Base-by-base conservation (phyloP, 176 grass and related monocot genomes). In the Bolboschoenus planiculmis region DNA sequence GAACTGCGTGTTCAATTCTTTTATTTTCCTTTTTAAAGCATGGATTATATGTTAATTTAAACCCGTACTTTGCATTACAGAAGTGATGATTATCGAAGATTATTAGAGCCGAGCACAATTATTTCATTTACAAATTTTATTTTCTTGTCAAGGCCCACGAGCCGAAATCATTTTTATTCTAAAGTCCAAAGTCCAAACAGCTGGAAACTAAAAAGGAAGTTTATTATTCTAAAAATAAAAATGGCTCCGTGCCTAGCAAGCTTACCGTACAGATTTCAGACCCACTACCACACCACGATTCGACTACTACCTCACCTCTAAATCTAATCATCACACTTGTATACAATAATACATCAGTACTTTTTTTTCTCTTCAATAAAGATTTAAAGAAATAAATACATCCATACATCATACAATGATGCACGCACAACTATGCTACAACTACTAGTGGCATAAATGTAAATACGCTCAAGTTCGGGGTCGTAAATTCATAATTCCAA, bases 391-490 rank as follows among this genome's bases (percentile, higher is more conserved):
- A 81, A 62, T n/a, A 81, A 81, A 81, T 40, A 26, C 33, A 81
- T 42, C 2, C 53, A 30, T 54, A 35, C 30, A 65, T 1, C 4
- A 11, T 24, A 10, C n/a, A 55, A 23, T n/a, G 55, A 8, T 47
- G 13, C 44, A 47, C 9, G n/a, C 56, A 63, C 24, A 63, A 63
- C 29, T 63, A 34, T 34, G 34, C 29, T 29, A 11, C 7, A 66
- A 30, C 26, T 8, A 55, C 44, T 23, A 20, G 75, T 78, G 70
- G 75, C 23, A 58, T 33, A 6, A 58, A 42, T 14, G 71, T 86
- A 85, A 85, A 86, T 82, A 90, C 5, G 16, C 7, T 9, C 23
- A 78, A 85, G 33, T 24, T 5, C 4, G 73, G n/a, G 21, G 74
- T 72, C 18, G 43, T 26, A 16, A 56, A 44, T 5, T 13, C 56